Percentiles rank a stretch among this genome's conserved stretches.
Evolutionary conservation across 2,329 filamentous ascomycete genomes (phyloP).

Genomic region (Ophiostoma himal-ulmi): DNA sequence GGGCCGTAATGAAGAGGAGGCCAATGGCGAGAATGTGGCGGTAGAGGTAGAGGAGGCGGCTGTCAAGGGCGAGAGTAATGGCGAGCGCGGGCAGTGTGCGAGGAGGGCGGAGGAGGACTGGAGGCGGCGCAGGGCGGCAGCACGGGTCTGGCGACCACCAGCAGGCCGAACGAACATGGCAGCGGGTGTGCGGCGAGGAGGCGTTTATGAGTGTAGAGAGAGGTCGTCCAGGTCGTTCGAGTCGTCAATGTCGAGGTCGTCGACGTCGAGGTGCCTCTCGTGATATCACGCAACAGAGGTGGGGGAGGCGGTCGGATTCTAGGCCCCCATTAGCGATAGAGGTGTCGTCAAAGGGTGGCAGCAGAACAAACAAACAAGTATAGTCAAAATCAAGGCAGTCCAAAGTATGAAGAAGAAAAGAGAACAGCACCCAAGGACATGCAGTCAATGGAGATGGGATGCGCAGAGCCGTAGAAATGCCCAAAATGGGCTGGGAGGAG

Average conservation of each 20-base stretch:
- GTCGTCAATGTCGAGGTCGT: background rate
- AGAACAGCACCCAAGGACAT: background rate
- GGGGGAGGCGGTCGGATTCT: background rate
- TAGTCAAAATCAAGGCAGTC: background rate
- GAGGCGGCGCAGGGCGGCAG: constrained; percentile 29
- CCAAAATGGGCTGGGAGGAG: constrained; percentile 12
- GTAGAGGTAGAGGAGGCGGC: background rate
- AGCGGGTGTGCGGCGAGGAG: background rate
- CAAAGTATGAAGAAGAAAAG: background rate
- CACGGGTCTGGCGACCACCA: constrained; percentile 28
- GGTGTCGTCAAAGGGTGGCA: background rate
- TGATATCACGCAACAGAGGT: constrained; percentile 1
- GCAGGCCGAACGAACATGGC: constrained; percentile 34
- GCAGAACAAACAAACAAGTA: no score
- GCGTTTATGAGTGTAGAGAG: background rate
- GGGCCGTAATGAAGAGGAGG: constrained; percentile 8
- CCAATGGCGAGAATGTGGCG: background rate
- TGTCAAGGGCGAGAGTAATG: background rate
- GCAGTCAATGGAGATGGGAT: background rate
- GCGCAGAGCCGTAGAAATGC: background rate
- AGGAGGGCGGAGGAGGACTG: constrained; percentile 21
- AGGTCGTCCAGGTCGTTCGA: constrained; percentile 10
- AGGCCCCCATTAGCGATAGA: background rate
- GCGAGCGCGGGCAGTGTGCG: constrained; percentile 21
- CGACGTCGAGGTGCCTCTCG: background rate